Conservation (phyloP, 257 asterid species). For the Nicotiana otophora region DNA sequence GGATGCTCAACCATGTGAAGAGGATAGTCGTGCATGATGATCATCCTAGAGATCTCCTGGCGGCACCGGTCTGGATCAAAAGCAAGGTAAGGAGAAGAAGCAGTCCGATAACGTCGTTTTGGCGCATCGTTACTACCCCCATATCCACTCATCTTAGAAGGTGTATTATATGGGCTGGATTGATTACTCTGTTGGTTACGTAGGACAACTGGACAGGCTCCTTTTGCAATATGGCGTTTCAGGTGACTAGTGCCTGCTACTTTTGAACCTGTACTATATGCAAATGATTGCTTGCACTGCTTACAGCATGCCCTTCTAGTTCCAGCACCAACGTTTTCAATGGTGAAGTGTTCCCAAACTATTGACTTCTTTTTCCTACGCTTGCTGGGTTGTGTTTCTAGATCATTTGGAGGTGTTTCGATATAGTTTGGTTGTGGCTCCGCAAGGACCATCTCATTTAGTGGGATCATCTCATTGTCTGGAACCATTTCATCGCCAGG, state of each 20-base stretch:
- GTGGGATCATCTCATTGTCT: not conserved
- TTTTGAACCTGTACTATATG: constrained; percentile 90
- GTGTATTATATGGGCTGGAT: constrained; percentile 54
- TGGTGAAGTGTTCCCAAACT: constrained; percentile 98
- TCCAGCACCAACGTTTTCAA: constrained; percentile 67
- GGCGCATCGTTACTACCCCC: constrained; percentile 45
- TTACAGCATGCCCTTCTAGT: constrained; percentile 87
- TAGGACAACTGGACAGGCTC: constrained; percentile 73
- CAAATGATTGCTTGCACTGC: constrained; percentile 96
- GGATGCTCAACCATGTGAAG: constrained; percentile 97
- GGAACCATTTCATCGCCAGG: constrained; percentile 5
- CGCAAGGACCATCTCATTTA: constrained; percentile 48
- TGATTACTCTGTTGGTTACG: constrained; percentile 30
- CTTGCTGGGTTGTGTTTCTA: constrained; percentile 28
- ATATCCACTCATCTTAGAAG: constrained; percentile 50
- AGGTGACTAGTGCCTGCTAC: constrained; percentile 99
- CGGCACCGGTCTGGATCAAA: constrained; percentile 86
- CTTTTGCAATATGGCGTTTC: constrained; percentile 93
- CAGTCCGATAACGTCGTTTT: constrained; percentile 60
- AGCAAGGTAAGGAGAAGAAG: constrained; percentile 46
- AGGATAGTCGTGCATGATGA: constrained; percentile 92
- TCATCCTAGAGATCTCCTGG: constrained; percentile 83
- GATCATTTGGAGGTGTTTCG: constrained; percentile 25
- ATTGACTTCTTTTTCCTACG: constrained; percentile 91
- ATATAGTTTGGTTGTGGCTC: constrained; percentile 41